phyloP scores from a whole-genome alignment of 257 asterid genomes.

The Hygrophila difformis region DNA sequence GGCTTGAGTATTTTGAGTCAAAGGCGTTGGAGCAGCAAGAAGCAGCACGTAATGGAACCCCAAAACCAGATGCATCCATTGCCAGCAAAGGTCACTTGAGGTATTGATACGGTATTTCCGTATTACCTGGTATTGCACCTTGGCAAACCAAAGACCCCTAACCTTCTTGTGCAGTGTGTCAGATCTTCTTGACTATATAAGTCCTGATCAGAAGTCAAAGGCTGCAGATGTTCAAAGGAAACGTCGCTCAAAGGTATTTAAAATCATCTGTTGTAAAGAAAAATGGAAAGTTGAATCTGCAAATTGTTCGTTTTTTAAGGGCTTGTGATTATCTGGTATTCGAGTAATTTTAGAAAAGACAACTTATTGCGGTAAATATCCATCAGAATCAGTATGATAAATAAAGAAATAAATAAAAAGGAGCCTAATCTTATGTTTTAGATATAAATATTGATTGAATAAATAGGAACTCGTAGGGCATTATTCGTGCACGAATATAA shows the following conservation, averaged over 20 bases:
- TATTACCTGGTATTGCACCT: conserved; percentile 14
- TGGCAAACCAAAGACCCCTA: conserved; percentile 12
- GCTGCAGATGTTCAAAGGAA: conserved; percentile 59
- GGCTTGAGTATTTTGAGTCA: conserved; percentile 5
- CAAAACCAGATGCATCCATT: conserved; percentile 93
- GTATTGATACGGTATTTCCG: conserved; percentile 51
- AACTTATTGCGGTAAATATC: not conserved
- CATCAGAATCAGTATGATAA: no score
- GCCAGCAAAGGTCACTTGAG: conserved; percentile 99
- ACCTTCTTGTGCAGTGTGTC: conserved; percentile 71
- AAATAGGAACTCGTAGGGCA: no score
- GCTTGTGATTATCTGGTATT: not conserved
- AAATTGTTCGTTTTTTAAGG: conserved; percentile 5
- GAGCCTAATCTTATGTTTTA: not conserved
- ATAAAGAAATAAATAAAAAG: not conserved
- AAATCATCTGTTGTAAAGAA: not conserved
- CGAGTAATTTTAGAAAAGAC: not conserved
- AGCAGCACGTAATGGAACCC: conserved; percentile 90
- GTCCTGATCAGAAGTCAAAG: conserved; percentile 79
- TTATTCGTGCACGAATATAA: no score
- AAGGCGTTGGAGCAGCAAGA: conserved; percentile 80
- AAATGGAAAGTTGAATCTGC: no score
- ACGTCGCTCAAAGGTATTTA: conserved; percentile 76
- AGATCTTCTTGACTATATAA: conserved; percentile 93
- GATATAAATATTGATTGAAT: no score